Conservation (phyloP, 768 basidiomycete genomes). For the Collybia mongolica region DNA sequence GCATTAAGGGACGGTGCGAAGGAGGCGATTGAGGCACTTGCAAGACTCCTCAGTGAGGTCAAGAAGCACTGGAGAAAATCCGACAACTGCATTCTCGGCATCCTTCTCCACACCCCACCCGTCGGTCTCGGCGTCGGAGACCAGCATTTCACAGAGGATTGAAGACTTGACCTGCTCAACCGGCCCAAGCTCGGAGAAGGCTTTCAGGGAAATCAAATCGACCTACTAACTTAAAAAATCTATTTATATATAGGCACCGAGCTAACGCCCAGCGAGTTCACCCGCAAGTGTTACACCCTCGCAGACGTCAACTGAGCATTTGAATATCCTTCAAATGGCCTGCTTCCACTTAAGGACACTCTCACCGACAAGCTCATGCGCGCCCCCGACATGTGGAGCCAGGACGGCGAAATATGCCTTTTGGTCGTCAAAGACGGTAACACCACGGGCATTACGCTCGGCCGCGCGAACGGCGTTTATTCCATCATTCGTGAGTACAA, state of each 20-base stretch:
- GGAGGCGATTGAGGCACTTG: constrained; percentile 16
- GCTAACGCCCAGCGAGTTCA: constrained; percentile 13
- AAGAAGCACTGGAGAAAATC: constrained; percentile 24
- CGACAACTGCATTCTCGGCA: constrained; percentile 28
- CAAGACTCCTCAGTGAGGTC: constrained; percentile 7
- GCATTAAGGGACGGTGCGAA: constrained; percentile 9
- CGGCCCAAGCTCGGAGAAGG: constrained; percentile 11
- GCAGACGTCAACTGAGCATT: constrained; percentile 18
- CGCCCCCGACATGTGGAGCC: constrained; percentile 27
- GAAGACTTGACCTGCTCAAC: constrained; percentile 25
- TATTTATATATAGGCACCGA: constrained; percentile 19
- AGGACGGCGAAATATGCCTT: constrained; percentile 25
- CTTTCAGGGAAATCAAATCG: constrained; percentile 37
- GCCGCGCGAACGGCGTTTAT: constrained; percentile 32
- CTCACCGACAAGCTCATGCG: constrained; percentile 31
- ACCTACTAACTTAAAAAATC: too few relatives aligned
- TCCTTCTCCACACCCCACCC: constrained; percentile 29
- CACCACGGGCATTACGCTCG: constrained; percentile 34
- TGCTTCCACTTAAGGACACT: constrained; percentile 25
- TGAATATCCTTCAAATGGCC: constrained; percentile 26
- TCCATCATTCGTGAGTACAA: constrained; percentile 33
- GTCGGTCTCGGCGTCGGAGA: constrained; percentile 17
- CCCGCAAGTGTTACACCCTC: constrained; percentile 13
- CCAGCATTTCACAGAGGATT: constrained; percentile 27
- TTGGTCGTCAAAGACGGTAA: constrained; percentile 34